Base-by-base conservation (phyloP, 495 filamentous ascomycete species). In the Paragyromitra xinjiangensis region DNA sequence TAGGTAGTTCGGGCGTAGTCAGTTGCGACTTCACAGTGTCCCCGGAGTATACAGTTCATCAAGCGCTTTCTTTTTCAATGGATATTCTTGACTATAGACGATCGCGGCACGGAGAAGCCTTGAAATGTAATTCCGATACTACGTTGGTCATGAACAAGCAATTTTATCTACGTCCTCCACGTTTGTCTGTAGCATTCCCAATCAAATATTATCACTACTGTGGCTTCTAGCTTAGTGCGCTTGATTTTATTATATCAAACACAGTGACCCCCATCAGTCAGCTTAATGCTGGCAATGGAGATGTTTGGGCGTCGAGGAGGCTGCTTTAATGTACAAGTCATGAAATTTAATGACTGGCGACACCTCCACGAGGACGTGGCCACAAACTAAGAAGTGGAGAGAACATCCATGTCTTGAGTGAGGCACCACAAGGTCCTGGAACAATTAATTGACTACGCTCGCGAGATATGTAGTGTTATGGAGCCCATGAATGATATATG, bases 281-380 rank as follows among this genome's bases (percentile, higher is more conserved):
- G 53, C 22, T 26, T 56, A 56, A 56, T 5, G 9, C 8, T 56
- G 9, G 53, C 22, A 26, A 56, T 26, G 12, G 53, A 56, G 22
- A 56, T 14, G 53, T 56, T 56, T 29, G 26, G n/a, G 48, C 5
- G 19, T n/a, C 48, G 19, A 51, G 24, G 53, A 56, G 11, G 26
- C 8, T 55, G 51, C n/a, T 55, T 9, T 55, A 55, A 8, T 56
- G 53, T 51, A 51, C 48, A 51, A 51, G 48, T 56, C 53, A 29
- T 56, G 53, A 56, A 56, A 29, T 22, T 26, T 56, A 26, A 56
- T 3, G 53, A 56, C 24, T 56, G 22, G n/a, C 22, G 7, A 56
- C 22, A 26, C 53, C 19, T 56, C 53, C 53, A 56, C 22, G 8
- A 9, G 53, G 53, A 26, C 53, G 24, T 26, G 53, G 53, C 11